Percentiles rank a stretch among this genome's conserved stretches.
Conservation (phyloP, 805 yeast genomes). For the Metschnikowia noctiluminum region DNA sequence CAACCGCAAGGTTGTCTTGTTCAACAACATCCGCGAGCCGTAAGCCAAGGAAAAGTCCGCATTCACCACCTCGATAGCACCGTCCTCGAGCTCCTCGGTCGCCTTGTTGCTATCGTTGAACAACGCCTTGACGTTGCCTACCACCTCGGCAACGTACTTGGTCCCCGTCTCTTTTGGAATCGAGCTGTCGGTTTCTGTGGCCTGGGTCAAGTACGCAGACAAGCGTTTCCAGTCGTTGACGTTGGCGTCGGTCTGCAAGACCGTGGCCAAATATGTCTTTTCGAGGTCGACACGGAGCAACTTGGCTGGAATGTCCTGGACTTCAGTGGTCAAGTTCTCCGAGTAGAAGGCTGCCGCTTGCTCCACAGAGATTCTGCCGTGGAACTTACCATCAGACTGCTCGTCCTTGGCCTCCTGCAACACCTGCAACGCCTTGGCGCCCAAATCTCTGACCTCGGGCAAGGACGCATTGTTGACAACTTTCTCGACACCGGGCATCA, state of each 20-base stretch:
- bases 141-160: conserved; percentile 40
- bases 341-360: conserved; percentile 48
- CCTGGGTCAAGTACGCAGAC: conserved; percentile 47
- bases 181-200: conserved; percentile 18
- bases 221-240: conserved; percentile 49
- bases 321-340: conserved; percentile 16
- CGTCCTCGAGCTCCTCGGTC: conserved; percentile 61
- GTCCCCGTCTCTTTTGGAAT: conserved; percentile 20
- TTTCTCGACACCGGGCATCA: conserved; percentile 87
- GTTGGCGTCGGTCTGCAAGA: conserved; percentile 41
- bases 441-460: conserved; percentile 95
- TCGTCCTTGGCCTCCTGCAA: conserved; percentile 75
- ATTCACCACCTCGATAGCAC: conserved; percentile 88
- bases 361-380: conserved; percentile 63
- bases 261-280: conserved; percentile 44
- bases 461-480: conserved; percentile 87
- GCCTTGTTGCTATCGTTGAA: conserved; percentile 44
- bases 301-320: conserved; percentile 27
- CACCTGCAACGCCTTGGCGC: conserved; percentile 79
- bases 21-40: conserved; percentile 94
- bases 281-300: conserved; percentile 25
- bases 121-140: conserved; percentile 49
- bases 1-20: conserved; percentile 84
- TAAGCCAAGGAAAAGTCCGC: conserved; percentile 94
- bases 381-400: conserved; percentile 66